phyloP scores from a whole-genome alignment of 768 basidiomycete species.

The Boletus subcaerulescens region DNA sequence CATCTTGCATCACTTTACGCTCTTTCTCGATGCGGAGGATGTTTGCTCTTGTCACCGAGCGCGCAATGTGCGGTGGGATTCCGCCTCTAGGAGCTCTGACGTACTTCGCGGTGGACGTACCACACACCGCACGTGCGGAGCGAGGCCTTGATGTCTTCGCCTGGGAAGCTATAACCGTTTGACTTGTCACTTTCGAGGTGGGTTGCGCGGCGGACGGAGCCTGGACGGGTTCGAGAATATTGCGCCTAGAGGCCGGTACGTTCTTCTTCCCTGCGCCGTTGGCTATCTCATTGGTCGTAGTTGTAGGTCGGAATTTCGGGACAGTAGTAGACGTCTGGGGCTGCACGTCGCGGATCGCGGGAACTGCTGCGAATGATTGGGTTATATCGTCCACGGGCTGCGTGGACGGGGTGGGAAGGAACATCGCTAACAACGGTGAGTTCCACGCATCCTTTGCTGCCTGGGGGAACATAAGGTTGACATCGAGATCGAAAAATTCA shows the following conservation, averaged over 20 bases:
- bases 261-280: background rate
- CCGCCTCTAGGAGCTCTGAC: conserved; percentile 28
- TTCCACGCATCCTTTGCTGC: background rate
- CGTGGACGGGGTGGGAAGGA: background rate
- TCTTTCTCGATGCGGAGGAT: conserved; percentile 25
- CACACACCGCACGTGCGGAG: background rate
- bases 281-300: background rate
- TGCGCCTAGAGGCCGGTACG: background rate
- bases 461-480: conserved; percentile 11
- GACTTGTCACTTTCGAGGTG: background rate
- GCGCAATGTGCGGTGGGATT: conserved; percentile 30
- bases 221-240: conserved; percentile 2
- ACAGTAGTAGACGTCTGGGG: background rate
- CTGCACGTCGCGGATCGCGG: background rate
- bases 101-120: background rate
- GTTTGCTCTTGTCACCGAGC: conserved; percentile 29
- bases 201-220: background rate
- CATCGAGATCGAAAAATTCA: conserved; percentile 24
- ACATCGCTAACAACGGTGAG: conserved; percentile 7
- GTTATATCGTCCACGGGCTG: background rate
- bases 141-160: conserved; percentile 8
- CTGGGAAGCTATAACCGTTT: background rate
- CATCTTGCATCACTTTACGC: conserved; percentile 17
- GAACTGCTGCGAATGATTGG: background rate
- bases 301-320: background rate